Evolutionary conservation across 495 filamentous ascomycete species (phyloP).

Genomic region (Penicillium desertorum): DNA sequence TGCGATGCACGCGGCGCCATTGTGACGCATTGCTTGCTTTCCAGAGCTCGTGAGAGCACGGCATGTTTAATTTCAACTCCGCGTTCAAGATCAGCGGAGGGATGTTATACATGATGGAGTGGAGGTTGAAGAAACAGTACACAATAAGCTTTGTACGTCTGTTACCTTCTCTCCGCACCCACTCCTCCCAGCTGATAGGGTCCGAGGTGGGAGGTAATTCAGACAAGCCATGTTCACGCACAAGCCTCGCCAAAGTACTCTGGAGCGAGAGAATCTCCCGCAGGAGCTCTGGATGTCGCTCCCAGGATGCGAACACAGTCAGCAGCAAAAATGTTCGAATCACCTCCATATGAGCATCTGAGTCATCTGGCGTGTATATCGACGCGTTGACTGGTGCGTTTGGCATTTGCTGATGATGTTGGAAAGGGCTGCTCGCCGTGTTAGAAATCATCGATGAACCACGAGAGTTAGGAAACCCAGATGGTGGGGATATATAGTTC

Average conservation of each 20-base stretch:
- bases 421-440: slow-evolving; percentile 42
- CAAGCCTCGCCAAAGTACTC: slow-evolving; percentile 50
- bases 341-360: slow-evolving; percentile 52
- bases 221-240: slow-evolving; percentile 49
- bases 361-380: slow-evolving; percentile 44
- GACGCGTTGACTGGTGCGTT: slow-evolving; percentile 35
- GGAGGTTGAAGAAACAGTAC: slow-evolving; percentile 56
- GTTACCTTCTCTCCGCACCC: slow-evolving; percentile 50
- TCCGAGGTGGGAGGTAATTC: slow-evolving; percentile 35
- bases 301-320: slow-evolving; percentile 55
- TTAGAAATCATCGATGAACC: slow-evolving; percentile 43
- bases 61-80: slow-evolving; percentile 52
- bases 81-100: slow-evolving; percentile 53
- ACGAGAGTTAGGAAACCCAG: slow-evolving; percentile 42
- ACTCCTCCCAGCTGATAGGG: slow-evolving; percentile 50
- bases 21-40: slow-evolving; percentile 47
- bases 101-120: slow-evolving; percentile 55
- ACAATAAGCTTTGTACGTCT: slow-evolving; percentile 53
- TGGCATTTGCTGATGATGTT: slow-evolving; percentile 35
- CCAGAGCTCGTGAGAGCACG: slow-evolving; percentile 52
- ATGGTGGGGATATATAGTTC: slow-evolving; percentile 43
- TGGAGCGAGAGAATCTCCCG: slow-evolving; percentile 52
- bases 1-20: slow-evolving; percentile 45
- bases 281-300: slow-evolving; percentile 49
- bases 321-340: slow-evolving; percentile 50